These are phyloP conservation scores for Mastigamoeba balamuthi DNA, from an alignment of 78 protist genomes.

Conservation along the genomic window DNA sequence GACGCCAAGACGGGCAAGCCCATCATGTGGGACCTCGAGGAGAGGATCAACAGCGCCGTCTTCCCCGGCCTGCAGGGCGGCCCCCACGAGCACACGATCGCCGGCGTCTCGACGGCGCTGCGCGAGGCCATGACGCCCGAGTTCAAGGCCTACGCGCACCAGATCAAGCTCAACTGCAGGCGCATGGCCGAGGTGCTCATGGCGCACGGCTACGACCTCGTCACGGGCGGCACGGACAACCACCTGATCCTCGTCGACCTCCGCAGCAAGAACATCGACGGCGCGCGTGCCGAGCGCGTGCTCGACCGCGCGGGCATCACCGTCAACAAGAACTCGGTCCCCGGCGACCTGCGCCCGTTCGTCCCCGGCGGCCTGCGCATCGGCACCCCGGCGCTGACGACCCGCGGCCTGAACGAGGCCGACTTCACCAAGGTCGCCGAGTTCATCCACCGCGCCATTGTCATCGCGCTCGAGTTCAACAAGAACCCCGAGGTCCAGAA, in stretches of 20 bases:
- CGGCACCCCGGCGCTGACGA: slow-evolving; percentile 91
- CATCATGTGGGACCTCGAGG: slow-evolving; percentile 50
- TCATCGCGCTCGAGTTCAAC: slow-evolving; percentile 57
- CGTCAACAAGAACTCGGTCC: slow-evolving; percentile 94
- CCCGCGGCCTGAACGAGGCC: slow-evolving; percentile 79
- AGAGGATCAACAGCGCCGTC: slow-evolving; percentile 79
- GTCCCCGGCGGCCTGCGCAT: slow-evolving; percentile 94
- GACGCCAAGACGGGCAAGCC: slow-evolving; percentile 10
- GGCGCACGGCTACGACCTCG: slow-evolving; percentile 76
- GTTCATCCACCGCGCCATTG: slow-evolving; percentile 64
- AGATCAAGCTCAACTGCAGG: slow-evolving; percentile 68
- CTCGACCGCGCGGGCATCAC: slow-evolving; percentile 80
- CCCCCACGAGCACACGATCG: slow-evolving; percentile 97
- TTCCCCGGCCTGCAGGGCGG: slow-evolving; percentile 97
- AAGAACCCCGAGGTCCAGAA: slow-evolving; percentile 43
- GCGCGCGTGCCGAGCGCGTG: slow-evolving; percentile 85
- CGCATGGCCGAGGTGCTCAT: slow-evolving; percentile 68
- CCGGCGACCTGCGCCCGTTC: slow-evolving; percentile 85
- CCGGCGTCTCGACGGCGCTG: slow-evolving; percentile 89
- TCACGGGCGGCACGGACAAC: slow-evolving; percentile 95
- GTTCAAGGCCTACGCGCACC: slow-evolving; percentile 72
- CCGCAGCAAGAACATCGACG: slow-evolving; percentile 78
- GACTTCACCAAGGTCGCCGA: slow-evolving; percentile 86
- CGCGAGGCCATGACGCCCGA: slow-evolving; percentile 71
- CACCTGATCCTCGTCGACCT: slow-evolving; percentile 94